Conservation (phyloP, 495 filamentous ascomycete species). For the Aspergillus panamensis region DNA sequence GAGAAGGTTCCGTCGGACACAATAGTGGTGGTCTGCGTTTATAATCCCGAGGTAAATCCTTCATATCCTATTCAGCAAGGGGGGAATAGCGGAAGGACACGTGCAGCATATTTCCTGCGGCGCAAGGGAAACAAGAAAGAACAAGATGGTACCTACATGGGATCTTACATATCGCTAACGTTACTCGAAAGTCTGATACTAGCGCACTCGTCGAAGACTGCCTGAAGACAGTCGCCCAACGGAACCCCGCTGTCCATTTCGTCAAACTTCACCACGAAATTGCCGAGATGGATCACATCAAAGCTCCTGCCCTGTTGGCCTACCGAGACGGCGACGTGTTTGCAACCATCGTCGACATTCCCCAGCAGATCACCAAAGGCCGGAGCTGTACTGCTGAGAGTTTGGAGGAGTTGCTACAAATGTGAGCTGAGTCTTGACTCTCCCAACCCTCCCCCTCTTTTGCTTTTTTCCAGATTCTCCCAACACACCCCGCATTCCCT, state of each 20-base stretch:
- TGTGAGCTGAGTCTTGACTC: slow-evolving; percentile 39
- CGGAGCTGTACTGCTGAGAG: slow-evolving; percentile 55
- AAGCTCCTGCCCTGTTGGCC: slow-evolving; percentile 82
- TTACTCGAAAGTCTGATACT: slow-evolving; percentile 60
- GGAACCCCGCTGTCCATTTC: slow-evolving; percentile 71
- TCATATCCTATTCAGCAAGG: not conserved
- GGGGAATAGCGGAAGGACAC: slow-evolving; percentile 20
- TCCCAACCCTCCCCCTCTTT: not conserved
- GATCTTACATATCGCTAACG: slow-evolving; percentile 18
- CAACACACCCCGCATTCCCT: no score
- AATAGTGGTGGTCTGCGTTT: slow-evolving; percentile 91
- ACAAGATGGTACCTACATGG: not conserved
- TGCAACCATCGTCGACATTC: slow-evolving; percentile 79
- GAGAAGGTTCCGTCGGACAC: slow-evolving; percentile 81
- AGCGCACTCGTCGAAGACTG: slow-evolving; percentile 74
- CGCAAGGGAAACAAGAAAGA: not conserved
- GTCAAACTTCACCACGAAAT: slow-evolving; percentile 89
- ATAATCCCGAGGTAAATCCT: slow-evolving; percentile 74
- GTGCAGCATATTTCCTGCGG: not conserved
- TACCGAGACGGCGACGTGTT: slow-evolving; percentile 90
- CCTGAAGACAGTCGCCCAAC: slow-evolving; percentile 64
- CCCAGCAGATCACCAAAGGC: slow-evolving; percentile 76
- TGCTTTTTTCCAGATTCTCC: not conserved
- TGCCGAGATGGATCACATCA: slow-evolving; percentile 89
- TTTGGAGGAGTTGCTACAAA: slow-evolving; percentile 58